Evolutionary conservation across 176 grass and related monocot species (phyloP).

Genomic region (Phoenix dactylifera): DNA sequence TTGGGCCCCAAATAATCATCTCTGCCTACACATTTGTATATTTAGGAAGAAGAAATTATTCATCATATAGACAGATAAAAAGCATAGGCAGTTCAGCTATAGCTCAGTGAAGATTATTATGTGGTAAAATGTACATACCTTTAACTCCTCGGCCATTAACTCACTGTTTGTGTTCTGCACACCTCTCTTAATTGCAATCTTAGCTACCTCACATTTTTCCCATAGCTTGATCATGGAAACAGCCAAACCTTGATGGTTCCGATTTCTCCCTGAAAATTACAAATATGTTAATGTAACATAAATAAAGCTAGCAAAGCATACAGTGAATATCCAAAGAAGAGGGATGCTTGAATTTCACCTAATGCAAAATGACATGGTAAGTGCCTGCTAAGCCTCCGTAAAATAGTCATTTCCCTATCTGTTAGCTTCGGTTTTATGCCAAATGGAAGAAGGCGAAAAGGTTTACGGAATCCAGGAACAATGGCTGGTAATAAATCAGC

Average conservation of each 20-base stretch:
- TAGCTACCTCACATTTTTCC: slow-evolving; percentile 87
- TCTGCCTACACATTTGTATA: too few species aligned
- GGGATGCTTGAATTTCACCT: slow-evolving; percentile 23
- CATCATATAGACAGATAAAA: too few species aligned
- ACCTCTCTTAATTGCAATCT: slow-evolving; percentile 83
- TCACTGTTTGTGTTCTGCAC: slow-evolving; percentile 44
- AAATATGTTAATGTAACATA: not conserved
- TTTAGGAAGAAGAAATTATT: too few species aligned
- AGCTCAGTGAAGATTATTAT: not conserved
- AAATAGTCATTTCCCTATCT: slow-evolving; percentile 79
- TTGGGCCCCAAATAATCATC: too few species aligned
- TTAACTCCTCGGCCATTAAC: slow-evolving; percentile 60
- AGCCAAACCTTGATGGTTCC: slow-evolving; percentile 79
- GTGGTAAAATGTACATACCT: slow-evolving; percentile 45
- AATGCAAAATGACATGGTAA: slow-evolving; percentile 83
- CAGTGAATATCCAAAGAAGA: too few species aligned
- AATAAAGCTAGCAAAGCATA: too few species aligned
- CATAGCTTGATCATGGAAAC: slow-evolving; percentile 89
- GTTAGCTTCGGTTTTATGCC: slow-evolving; percentile 72
- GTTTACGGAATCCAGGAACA: slow-evolving; percentile 62
- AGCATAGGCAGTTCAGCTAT: too few species aligned
- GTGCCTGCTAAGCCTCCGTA: slow-evolving; percentile 47
- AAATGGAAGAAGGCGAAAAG: slow-evolving; percentile 78
- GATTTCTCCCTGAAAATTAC: slow-evolving; percentile 51
- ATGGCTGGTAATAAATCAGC: slow-evolving; percentile 74